phyloP scores from a whole-genome alignment of 2,329 filamentous ascomycete species.

The Penicillium capsulatum region DNA sequence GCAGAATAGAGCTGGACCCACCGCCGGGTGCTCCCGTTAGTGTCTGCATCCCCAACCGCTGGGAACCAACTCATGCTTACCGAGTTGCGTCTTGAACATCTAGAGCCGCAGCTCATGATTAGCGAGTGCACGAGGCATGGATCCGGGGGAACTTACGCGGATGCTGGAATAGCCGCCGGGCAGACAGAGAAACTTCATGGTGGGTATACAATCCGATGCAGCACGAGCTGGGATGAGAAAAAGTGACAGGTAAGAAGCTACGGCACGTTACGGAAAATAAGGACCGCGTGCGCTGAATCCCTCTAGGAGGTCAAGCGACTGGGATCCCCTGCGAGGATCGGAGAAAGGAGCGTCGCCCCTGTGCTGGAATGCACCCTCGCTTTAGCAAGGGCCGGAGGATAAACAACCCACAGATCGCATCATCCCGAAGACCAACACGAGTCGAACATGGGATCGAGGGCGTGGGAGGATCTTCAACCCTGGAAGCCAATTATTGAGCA shows the following conservation, averaged over 20 bases:
- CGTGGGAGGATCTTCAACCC: too few species aligned
- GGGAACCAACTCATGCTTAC: conserved; percentile 7
- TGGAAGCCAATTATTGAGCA: too few species aligned
- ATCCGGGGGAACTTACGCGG: conserved; percentile 12
- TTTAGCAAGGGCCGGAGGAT: conserved; percentile 17
- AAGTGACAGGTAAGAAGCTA: neutral
- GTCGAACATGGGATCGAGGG: too few species aligned
- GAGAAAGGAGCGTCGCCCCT: conserved; percentile 9
- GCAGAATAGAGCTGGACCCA: conserved; percentile 16
- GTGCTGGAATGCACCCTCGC: conserved; percentile 21
- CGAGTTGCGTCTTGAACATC: conserved; percentile 17
- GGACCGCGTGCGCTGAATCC: too few species aligned
- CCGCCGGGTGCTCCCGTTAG: conserved; percentile 4
- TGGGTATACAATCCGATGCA: neutral
- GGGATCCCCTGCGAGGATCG: conserved; percentile 11
- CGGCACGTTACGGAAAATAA: too few species aligned
- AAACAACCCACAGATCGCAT: neutral
- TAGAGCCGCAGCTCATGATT: neutral
- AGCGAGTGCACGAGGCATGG: neutral
- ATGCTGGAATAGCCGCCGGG: conserved; percentile 21
- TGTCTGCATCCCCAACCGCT: neutral
- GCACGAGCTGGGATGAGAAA: neutral
- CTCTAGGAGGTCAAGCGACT: neutral
- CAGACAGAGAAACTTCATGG: conserved; percentile 23
- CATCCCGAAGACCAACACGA: too few species aligned